These are phyloP conservation scores for Breviolum minutum DNA, from an alignment of 73 alveolate genomes.

Conservation along the genomic window DNA sequence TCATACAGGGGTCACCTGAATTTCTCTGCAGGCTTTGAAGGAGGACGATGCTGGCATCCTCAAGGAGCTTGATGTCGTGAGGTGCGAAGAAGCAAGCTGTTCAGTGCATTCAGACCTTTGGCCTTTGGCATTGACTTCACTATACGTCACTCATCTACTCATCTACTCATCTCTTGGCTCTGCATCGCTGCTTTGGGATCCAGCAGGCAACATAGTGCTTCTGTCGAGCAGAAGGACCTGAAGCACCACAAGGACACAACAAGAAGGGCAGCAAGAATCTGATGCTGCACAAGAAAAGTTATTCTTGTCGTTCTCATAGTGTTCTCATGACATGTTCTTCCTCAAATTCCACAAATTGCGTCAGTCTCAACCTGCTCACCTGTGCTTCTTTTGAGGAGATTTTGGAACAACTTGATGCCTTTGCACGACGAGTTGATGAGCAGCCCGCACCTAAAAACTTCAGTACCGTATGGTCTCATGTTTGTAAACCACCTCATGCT, in stretches of 20 bases:
- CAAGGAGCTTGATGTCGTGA: slow-evolving; percentile 51
- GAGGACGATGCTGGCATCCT: slow-evolving; percentile 88
- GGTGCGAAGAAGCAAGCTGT: neutral
- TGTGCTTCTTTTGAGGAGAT: slow-evolving; percentile 16
- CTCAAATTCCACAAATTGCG: neutral
- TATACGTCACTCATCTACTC: no score
- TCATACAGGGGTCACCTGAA: neutral
- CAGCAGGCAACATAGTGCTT: slow-evolving; percentile 78
- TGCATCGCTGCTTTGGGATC: neutral
- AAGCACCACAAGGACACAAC: slow-evolving; percentile 71
- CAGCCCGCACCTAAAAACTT: slow-evolving; percentile 13
- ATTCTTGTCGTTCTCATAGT: neutral
- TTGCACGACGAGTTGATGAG: slow-evolving; percentile 70
- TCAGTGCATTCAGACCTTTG: neutral
- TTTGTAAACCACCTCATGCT: neutral
- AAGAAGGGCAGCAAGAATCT: neutral
- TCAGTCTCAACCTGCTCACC: neutral
- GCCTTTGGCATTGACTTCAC: neutral
- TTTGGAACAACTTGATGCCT: slow-evolving; percentile 69
- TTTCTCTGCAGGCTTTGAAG: slow-evolving; percentile 35
- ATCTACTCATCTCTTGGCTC: neutral
- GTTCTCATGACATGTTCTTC: neutral
- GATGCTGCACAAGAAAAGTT: neutral
- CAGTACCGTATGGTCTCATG: neutral
- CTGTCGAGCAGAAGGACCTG: slow-evolving; percentile 74